Percentiles rank a stretch among this genome's conserved stretches.
Evolutionary conservation across 331 rosid genomes (phyloP).

Genomic region (Arachis monticola): DNA sequence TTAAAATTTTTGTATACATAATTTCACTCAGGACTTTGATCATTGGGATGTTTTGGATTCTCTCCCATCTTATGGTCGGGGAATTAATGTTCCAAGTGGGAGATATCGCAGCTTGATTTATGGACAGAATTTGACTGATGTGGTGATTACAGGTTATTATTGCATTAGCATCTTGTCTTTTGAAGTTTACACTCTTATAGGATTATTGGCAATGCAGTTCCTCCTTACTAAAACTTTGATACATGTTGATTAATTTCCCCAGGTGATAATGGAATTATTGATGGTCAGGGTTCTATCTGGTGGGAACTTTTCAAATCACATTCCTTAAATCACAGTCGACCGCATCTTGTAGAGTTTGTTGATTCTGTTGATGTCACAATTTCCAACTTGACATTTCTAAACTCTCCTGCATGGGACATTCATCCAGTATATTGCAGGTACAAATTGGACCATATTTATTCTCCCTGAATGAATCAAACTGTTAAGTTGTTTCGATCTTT

Average conservation of each 20-base stretch:
- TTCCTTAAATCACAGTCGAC: constrained; percentile 62
- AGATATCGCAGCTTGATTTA: constrained; percentile 66
- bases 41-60: constrained; percentile 59
- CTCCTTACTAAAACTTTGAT: constrained; percentile 13
- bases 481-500: not conserved
- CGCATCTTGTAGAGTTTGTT: constrained; percentile 66
- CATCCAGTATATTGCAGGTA: constrained; percentile 84
- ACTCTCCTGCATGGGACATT: constrained; percentile 69
- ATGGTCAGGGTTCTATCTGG: constrained; percentile 77
- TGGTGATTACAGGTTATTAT: constrained; percentile 61
- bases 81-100: constrained; percentile 54
- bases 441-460: constrained; percentile 14
- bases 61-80: constrained; percentile 71
- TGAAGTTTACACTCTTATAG: constrained; percentile 12
- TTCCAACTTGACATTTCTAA: constrained; percentile 65
- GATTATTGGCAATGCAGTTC: constrained; percentile 33
- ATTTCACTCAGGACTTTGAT: constrained; percentile 43
- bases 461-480: not conserved
- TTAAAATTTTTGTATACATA: constrained; percentile 1
- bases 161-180: not conserved
- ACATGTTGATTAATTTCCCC: constrained; percentile 21
- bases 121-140: constrained; percentile 61
- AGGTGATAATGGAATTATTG: constrained; percentile 76
- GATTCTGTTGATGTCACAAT: constrained; percentile 50
- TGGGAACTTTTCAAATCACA: constrained; percentile 56